These are phyloP conservation scores for Hibiscus trionum DNA, from an alignment of 345 rosid species.

Conservation along the genomic window DNA sequence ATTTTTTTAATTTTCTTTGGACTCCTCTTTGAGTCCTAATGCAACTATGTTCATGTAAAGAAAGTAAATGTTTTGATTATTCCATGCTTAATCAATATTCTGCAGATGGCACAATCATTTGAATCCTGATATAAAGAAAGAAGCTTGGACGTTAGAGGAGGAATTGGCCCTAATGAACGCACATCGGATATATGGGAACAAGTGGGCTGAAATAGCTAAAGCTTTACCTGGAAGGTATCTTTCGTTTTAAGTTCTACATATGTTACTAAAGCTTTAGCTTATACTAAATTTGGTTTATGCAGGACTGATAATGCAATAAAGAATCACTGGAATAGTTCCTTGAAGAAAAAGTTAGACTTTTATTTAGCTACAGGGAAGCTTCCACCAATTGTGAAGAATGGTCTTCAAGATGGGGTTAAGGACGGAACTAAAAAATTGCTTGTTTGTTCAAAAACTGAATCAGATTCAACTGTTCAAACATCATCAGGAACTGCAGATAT, in stretches of 20 bases:
- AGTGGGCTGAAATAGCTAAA: conserved; percentile 97
- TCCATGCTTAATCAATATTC: conserved; percentile 9
- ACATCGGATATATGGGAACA: conserved; percentile 74
- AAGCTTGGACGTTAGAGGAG: conserved; percentile 91
- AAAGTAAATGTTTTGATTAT: not conserved
- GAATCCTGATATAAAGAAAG: conserved; percentile 89
- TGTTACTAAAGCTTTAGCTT: not conserved
- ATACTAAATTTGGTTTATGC: conserved; percentile 17
- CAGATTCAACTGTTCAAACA: conserved; percentile 44
- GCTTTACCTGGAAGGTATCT: conserved; percentile 87
- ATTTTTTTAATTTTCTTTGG: too few species aligned
- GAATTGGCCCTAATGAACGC: conserved; percentile 76
- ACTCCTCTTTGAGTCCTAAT: too few species aligned
- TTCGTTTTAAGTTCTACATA: not conserved
- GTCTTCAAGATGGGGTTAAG: conserved; percentile 34
- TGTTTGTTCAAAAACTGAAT: conserved; percentile 32
- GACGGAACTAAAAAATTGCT: conserved; percentile 27
- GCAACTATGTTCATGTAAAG: not conserved
- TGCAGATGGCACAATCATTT: conserved; percentile 99
- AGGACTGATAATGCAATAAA: conserved; percentile 95
- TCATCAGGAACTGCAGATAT: conserved; percentile 37
- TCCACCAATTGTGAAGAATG: conserved; percentile 48
- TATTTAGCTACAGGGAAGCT: conserved; percentile 62
- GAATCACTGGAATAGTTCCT: conserved; percentile 96
- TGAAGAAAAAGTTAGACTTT: conserved; percentile 82